Evolutionary conservation across 768 basidiomycete genomes (phyloP).

Genomic region (Pleurotus pulmonarius): DNA sequence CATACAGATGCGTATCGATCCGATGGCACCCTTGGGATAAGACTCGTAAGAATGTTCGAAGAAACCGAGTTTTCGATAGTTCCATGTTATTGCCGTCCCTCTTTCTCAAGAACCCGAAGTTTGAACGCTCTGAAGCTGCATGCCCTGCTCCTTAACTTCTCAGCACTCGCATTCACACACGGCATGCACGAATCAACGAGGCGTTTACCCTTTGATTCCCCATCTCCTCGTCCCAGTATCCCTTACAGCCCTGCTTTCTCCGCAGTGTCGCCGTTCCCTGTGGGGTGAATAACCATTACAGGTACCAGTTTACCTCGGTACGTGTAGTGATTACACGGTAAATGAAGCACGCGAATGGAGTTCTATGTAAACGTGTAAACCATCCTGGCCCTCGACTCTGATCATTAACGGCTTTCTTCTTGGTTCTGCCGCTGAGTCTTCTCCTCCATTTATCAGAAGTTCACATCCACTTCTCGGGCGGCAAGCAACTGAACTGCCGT

Average conservation of each 20-base stretch:
- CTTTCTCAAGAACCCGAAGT: too few species aligned
- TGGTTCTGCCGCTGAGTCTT: conserved; percentile 4
- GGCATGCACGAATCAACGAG: conserved; percentile 3
- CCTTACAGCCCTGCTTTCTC: not conserved
- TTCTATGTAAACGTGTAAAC: not conserved
- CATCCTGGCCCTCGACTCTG: not conserved
- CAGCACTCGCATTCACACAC: not conserved
- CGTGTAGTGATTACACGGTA: not conserved
- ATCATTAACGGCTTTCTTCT: not conserved
- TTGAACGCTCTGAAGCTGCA: too few species aligned
- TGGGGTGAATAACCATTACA: conserved; percentile 1
- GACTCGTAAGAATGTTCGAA: not conserved
- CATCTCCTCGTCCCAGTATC: too few species aligned
- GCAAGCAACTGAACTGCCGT: too few species aligned
- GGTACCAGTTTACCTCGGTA: not conserved
- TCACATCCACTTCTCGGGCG: not conserved
- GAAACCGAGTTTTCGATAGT: too few species aligned
- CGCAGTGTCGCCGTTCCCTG: conserved; percentile 1
- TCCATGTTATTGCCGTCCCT: not conserved
- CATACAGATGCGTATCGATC: not conserved
- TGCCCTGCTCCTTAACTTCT: too few species aligned
- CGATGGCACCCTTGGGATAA: not conserved
- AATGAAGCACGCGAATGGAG: too few species aligned
- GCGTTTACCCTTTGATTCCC: not conserved
- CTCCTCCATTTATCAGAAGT: conserved; percentile 1